Conservation (phyloP, 345 rosid species). For the Euphorbia peplus region DNA sequence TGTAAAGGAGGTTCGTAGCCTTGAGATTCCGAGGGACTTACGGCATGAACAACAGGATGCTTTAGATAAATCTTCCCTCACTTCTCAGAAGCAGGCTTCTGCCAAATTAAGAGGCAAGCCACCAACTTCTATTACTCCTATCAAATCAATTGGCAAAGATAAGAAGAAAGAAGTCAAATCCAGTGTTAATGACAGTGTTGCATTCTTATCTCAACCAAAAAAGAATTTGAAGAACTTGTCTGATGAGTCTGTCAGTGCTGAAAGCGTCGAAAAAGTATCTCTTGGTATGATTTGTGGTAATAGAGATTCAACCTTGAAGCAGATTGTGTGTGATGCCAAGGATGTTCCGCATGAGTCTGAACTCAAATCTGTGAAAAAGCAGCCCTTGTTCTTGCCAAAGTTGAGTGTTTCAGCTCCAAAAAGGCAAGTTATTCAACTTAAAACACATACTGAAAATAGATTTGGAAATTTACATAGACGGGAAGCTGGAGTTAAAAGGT, state of each 20-base stretch:
- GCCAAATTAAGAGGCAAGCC: constrained; percentile 28
- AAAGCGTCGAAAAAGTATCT: constrained; percentile 29
- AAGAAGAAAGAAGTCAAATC: constrained; percentile 38
- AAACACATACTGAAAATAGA: constrained; percentile 55
- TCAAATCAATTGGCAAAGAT: constrained; percentile 31
- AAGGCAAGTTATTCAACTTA: constrained; percentile 90
- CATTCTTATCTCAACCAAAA: constrained; percentile 28
- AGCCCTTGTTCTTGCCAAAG: constrained; percentile 39
- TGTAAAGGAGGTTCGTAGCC: constrained; percentile 30
- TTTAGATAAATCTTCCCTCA: constrained; percentile 26
- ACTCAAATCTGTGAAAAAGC: constrained; percentile 41
- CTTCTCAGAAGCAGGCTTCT: constrained; percentile 35
- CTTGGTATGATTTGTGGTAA: constrained; percentile 32
- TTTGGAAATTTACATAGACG: constrained; percentile 48
- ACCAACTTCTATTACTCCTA: constrained; percentile 8
- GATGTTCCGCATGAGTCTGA: constrained; percentile 53
- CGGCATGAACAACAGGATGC: constrained; percentile 29
- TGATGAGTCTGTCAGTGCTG: constrained; percentile 30
- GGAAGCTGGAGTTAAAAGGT: constrained; percentile 65
- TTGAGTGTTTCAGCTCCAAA: constrained; percentile 56
- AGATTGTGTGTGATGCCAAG: constrained; percentile 40
- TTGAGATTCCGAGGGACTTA: constrained; percentile 35
- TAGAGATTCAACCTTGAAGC: constrained; percentile 43
- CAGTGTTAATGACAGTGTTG: constrained; percentile 28
- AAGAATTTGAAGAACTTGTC: constrained; percentile 30